Evolutionary conservation across 1,139 yeast species (phyloP).

Genomic region (Geotrichum aggregatum): DNA sequence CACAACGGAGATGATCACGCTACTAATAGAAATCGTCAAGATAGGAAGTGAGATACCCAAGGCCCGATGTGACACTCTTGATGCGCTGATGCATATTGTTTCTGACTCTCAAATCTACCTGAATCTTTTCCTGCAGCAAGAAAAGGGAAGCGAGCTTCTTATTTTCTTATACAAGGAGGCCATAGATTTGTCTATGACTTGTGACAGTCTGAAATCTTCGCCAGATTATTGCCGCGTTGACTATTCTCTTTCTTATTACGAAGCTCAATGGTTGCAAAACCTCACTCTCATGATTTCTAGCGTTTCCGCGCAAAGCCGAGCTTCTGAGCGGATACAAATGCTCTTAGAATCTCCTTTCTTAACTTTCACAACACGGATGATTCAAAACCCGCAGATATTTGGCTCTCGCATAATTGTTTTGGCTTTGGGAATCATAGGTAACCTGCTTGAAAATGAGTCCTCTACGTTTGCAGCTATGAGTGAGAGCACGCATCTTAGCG

Average conservation of each 20-base stretch:
- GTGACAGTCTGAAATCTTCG: slow-evolving; percentile 48
- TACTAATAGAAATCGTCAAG: slow-evolving; percentile 59
- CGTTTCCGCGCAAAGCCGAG: slow-evolving; percentile 66
- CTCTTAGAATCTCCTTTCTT: slow-evolving; percentile 79
- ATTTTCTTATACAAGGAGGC: slow-evolving; percentile 63
- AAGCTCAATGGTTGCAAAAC: slow-evolving; percentile 46
- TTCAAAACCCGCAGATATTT: slow-evolving; percentile 57
- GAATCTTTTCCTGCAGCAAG: slow-evolving; percentile 55
- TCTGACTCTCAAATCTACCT: slow-evolving; percentile 48
- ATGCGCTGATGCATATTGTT: slow-evolving; percentile 57
- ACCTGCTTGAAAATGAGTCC: slow-evolving; percentile 84
- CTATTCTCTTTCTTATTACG: slow-evolving; percentile 59
- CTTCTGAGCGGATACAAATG: slow-evolving; percentile 73
- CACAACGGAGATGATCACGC: slow-evolving; percentile 67
- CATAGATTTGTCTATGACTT: slow-evolving; percentile 56
- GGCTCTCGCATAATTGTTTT: slow-evolving; percentile 67
- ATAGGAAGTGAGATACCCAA: slow-evolving; percentile 50
- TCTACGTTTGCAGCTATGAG: slow-evolving; percentile 78
- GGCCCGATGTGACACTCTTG: slow-evolving; percentile 62
- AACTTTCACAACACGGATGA: slow-evolving; percentile 54
- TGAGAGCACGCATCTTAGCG: slow-evolving; percentile 71
- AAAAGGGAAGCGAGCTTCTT: slow-evolving; percentile 61
- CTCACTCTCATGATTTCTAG: slow-evolving; percentile 60
- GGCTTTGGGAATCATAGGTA: slow-evolving; percentile 62
- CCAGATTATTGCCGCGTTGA: slow-evolving; percentile 53